Evolutionary conservation across 192 early-diverging fungal species (phyloP).

Genomic region (Funneliformis mosseae): DNA sequence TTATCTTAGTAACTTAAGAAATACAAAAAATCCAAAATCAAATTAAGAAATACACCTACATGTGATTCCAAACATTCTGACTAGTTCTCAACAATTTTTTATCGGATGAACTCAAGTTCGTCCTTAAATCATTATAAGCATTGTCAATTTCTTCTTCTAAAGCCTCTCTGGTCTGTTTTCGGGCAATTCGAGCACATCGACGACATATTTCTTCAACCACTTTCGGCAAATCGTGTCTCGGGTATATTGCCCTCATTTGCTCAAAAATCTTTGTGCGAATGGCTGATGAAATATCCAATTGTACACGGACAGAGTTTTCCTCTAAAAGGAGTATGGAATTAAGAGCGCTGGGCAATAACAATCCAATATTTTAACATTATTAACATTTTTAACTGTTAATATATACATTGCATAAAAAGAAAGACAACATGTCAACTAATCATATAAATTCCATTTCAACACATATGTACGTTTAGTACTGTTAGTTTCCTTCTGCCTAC

Average conservation of each 20-base stretch:
- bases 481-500: not conserved
- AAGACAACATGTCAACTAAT: not conserved
- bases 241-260: not conserved
- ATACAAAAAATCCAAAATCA: slow-evolving; percentile 1
- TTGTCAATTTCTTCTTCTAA: not conserved
- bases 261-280: slow-evolving; percentile 1
- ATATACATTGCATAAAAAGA: slow-evolving; percentile 1
- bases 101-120: not conserved
- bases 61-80: not conserved
- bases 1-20: slow-evolving; percentile 14
- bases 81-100: not conserved
- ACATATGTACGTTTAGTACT: no score
- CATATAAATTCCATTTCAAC: no score
- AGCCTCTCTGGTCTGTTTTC: not conserved
- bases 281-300: not conserved
- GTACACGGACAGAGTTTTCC: not conserved
- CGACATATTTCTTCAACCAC: not conserved
- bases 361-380: not conserved
- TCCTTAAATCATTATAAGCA: not conserved
- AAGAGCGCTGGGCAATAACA: not conserved
- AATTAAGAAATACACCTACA: not conserved
- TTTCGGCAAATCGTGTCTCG: not conserved
- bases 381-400: not conserved
- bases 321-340: slow-evolving; percentile 7
- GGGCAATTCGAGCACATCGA: not conserved